Evolutionary conservation across 164 flowering plant species (phyloP).

Genomic region (Magnolia changhungtana): DNA sequence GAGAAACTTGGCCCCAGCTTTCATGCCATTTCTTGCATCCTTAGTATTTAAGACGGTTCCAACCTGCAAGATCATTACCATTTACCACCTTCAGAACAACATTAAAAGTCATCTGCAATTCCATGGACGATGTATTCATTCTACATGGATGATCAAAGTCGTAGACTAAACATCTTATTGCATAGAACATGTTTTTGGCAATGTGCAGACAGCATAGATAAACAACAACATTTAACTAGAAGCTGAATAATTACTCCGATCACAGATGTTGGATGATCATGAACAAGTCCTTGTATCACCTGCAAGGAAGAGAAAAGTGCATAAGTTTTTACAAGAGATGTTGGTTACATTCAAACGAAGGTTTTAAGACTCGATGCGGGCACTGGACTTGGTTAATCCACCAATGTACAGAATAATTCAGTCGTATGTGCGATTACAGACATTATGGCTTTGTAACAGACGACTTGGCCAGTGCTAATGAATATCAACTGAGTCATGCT

Average conservation of each 20-base stretch:
- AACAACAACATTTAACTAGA: background rate
- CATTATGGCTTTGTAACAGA: background rate
- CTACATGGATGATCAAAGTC: background rate
- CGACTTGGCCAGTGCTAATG: background rate
- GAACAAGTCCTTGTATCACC: conserved; percentile 53
- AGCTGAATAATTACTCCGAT: conserved; percentile 50
- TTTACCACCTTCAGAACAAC: no score
- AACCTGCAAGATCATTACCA: conserved; percentile 38
- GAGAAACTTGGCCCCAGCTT: conserved; percentile 73
- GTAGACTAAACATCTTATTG: background rate
- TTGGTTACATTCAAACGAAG: background rate
- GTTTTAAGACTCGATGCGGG: background rate
- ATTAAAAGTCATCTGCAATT: background rate
- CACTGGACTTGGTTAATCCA: background rate
- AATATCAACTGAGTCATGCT: background rate
- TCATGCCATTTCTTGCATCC: conserved; percentile 60
- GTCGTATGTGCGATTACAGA: background rate
- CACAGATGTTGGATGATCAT: conserved; percentile 50
- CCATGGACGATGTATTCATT: background rate
- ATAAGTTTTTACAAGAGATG: conserved; percentile 5
- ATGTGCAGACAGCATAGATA: background rate
- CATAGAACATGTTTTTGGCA: background rate
- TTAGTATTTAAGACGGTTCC: conserved; percentile 58
- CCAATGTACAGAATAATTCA: no score
- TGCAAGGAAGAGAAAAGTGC: conserved; percentile 24